These are phyloP conservation scores for Pyrenochaeta sp. DNA, from an alignment of 2,329 filamentous ascomycete genomes.

Conservation along the genomic window DNA sequence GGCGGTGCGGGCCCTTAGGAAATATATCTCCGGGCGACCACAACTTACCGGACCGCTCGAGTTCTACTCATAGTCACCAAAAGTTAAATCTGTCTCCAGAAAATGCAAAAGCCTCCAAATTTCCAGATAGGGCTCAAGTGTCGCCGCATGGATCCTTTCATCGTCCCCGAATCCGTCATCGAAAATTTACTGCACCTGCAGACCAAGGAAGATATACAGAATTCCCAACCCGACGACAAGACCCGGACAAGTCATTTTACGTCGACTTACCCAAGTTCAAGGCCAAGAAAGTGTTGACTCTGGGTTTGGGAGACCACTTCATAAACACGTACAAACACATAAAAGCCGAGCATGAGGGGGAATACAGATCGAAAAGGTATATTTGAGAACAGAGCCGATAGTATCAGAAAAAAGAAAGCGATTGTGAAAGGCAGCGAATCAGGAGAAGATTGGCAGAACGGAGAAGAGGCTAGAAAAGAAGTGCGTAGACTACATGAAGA, in stretches of 20 bases:
- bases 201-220: not conserved
- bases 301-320: conserved; percentile 27
- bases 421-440: not conserved
- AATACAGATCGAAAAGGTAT: conserved; percentile 16
- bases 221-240: conserved; percentile 7
- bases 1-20: conserved; percentile 8
- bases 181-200: not conserved
- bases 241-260: conserved; percentile 25
- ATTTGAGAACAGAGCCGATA: conserved; percentile 22
- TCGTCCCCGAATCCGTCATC: too few species aligned
- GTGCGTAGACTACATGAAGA: not conserved
- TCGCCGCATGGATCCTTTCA: too few species aligned
- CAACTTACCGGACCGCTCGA: not conserved
- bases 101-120: not conserved
- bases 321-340: conserved; percentile 32
- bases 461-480: not conserved
- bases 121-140: not conserved
- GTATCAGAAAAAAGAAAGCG: conserved; percentile 9
- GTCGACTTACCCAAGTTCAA: conserved; percentile 27
- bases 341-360: conserved; percentile 27
- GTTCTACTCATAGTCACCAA: too few species aligned
- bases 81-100: too few species aligned
- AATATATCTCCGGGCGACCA: not conserved
- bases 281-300: conserved; percentile 18
- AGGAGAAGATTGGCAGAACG: not conserved